Percentiles rank a stretch among this genome's conserved stretches.
phyloP scores from a whole-genome alignment of 306 rosid species.

The Hippophae tibetana region DNA sequence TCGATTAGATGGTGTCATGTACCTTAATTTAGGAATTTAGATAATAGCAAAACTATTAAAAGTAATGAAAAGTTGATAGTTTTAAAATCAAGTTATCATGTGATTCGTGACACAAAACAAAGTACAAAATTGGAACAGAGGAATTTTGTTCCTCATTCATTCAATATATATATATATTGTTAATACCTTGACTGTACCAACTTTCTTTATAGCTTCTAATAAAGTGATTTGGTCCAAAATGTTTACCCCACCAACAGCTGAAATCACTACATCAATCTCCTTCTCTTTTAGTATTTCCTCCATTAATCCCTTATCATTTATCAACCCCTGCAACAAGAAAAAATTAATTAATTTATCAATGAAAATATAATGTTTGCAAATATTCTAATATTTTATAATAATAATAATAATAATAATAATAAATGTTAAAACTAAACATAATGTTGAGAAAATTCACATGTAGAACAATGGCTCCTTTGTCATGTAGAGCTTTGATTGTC shows the following conservation, averaged over 20 bases:
- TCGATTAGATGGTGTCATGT: too few species aligned
- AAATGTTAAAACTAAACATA: too few species aligned
- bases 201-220: slow-evolving; percentile 37
- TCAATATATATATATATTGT: too few species aligned
- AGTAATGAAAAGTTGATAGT: too few species aligned
- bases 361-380: too few species aligned
- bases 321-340: slow-evolving; percentile 24
- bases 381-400: neutral
- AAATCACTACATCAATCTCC: slow-evolving; percentile 37
- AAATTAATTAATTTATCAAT: too few species aligned
- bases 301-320: slow-evolving; percentile 25
- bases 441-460: slow-evolving; percentile 17
- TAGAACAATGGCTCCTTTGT: slow-evolving; percentile 36
- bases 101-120: too few species aligned
- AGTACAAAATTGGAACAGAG: too few species aligned
- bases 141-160: too few species aligned
- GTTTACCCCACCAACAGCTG: slow-evolving; percentile 25
- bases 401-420: neutral
- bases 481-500: slow-evolving; percentile 23
- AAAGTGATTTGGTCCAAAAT: slow-evolving; percentile 32
- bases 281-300: slow-evolving; percentile 35
- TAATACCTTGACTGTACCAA: slow-evolving; percentile 39
- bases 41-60: too few species aligned
- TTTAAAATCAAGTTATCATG: too few species aligned
- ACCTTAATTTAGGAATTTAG: too few species aligned